phyloP scores from a whole-genome alignment of 306 rosid genomes.

The Casuarina cunninghamiana region DNA sequence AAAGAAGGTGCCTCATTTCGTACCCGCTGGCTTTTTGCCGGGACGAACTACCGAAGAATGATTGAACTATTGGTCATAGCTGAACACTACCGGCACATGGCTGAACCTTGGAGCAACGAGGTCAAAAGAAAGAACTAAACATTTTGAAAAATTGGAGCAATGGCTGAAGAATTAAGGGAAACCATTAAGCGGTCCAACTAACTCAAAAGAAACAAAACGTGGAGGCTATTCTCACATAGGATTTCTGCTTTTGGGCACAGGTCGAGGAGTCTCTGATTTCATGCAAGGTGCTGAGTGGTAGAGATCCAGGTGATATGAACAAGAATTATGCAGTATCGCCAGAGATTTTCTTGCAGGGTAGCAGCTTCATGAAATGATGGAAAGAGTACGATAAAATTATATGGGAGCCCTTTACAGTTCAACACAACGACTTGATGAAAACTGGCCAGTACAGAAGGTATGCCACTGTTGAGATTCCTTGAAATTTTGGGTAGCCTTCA shows the following conservation, averaged over 20 bases:
- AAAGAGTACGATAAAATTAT: slow-evolving; percentile 27
- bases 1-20: slow-evolving; percentile 32
- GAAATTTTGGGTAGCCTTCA: not conserved
- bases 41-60: slow-evolving; percentile 60
- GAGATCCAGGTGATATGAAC: not conserved
- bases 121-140: slow-evolving; percentile 31
- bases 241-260: slow-evolving; percentile 72
- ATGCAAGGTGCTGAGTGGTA: slow-evolving; percentile 16
- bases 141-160: slow-evolving; percentile 40
- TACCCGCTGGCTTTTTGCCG: slow-evolving; percentile 41
- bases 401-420: slow-evolving; percentile 16
- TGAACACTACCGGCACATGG: slow-evolving; percentile 34
- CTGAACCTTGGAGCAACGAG: slow-evolving; percentile 6
- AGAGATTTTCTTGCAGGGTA: slow-evolving; percentile 52
- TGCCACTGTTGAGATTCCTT: slow-evolving; percentile 11
- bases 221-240: slow-evolving; percentile 42
- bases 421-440: slow-evolving; percentile 32
- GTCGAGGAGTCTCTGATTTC: slow-evolving; percentile 62
- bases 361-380: slow-evolving; percentile 78
- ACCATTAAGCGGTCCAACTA: not conserved
- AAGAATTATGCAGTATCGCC: slow-evolving; percentile 46
- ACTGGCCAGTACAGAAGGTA: slow-evolving; percentile 17
- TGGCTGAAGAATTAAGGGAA: slow-evolving; percentile 29
- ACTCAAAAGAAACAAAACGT: slow-evolving; percentile 24
- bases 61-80: slow-evolving; percentile 65